A percentile compares a stretch with the other conserved stretches of the same genome.
phyloP scores from a whole-genome alignment of 108 stramenopile genomes.

The Cyclotella choctawhatcheeana region DNA sequence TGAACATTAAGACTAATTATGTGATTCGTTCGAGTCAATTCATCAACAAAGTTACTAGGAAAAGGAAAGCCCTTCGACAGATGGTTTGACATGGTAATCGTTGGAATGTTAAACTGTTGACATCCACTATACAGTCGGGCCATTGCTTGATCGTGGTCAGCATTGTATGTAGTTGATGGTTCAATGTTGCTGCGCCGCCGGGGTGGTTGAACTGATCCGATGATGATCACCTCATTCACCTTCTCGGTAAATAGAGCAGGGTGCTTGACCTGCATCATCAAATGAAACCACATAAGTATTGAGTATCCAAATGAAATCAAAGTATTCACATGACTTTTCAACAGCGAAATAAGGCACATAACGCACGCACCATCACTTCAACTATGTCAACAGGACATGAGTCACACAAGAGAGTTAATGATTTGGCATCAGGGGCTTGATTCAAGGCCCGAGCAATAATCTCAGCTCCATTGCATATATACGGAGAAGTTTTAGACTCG shows the following conservation, averaged over 20 bases:
- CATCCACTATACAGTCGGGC: constrained; percentile 35
- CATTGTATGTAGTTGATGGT: constrained; percentile 22
- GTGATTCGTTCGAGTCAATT: constrained; percentile 33
- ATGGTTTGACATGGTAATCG: constrained; percentile 23
- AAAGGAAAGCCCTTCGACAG: constrained; percentile 39
- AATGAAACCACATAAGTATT: no score
- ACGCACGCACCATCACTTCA: constrained; percentile 40
- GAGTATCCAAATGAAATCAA: no score
- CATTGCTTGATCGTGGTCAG: constrained; percentile 10
- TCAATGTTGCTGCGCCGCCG: constrained; percentile 29
- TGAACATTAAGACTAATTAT: constrained; percentile 36
- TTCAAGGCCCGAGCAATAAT: constrained; percentile 27
- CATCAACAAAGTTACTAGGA: constrained; percentile 29
- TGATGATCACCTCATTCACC: constrained; percentile 46
- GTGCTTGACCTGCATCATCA: no score
- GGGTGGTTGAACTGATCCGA: constrained; percentile 37
- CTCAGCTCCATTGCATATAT: constrained; percentile 35
- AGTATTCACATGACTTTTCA: no score
- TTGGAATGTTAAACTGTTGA: constrained; percentile 42
- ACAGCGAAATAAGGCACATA: no score
- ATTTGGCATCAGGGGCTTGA: constrained; percentile 34
- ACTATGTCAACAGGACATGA: constrained; percentile 31
- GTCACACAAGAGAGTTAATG: constrained; percentile 36
- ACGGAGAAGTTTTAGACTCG: constrained; percentile 20
- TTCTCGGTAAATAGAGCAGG: constrained; percentile 31